These are phyloP conservation scores for Solanum pennellii DNA, from an alignment of 257 asterid genomes.

Conservation along the genomic window DNA sequence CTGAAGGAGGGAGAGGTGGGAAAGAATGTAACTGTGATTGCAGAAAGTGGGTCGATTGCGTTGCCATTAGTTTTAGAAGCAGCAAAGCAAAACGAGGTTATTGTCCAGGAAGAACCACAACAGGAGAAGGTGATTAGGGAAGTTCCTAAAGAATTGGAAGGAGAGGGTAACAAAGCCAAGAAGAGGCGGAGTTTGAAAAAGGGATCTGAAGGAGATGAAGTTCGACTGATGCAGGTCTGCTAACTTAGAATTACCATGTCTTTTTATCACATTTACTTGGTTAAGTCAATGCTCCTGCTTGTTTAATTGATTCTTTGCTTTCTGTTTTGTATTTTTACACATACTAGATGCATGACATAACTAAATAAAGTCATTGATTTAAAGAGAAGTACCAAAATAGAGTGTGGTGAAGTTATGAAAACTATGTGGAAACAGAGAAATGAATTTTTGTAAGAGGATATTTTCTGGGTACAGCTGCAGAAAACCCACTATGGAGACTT, in stretches of 20 bases:
- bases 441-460: neutral
- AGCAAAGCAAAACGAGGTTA: conserved; percentile 14
- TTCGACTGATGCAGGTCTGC: conserved; percentile 71
- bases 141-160: conserved; percentile 35
- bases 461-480: neutral
- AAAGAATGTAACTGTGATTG: conserved; percentile 40
- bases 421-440: neutral
- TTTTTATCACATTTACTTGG: neutral
- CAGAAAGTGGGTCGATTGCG: conserved; percentile 46
- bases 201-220: conserved; percentile 91
- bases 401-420: neutral
- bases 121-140: conserved; percentile 49
- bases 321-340: neutral
- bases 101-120: neutral
- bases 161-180: conserved; percentile 22
- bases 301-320: neutral
- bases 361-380: neutral
- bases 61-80: conserved; percentile 44
- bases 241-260: neutral
- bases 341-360: neutral
- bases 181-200: conserved; percentile 41
- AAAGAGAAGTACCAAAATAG: neutral
- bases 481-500: neutral
- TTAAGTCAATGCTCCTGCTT: neutral
- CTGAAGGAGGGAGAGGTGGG: conserved; percentile 63